Base-by-base conservation (phyloP, 176 grass and related monocot genomes). In the Phoenix roebelenii region DNA sequence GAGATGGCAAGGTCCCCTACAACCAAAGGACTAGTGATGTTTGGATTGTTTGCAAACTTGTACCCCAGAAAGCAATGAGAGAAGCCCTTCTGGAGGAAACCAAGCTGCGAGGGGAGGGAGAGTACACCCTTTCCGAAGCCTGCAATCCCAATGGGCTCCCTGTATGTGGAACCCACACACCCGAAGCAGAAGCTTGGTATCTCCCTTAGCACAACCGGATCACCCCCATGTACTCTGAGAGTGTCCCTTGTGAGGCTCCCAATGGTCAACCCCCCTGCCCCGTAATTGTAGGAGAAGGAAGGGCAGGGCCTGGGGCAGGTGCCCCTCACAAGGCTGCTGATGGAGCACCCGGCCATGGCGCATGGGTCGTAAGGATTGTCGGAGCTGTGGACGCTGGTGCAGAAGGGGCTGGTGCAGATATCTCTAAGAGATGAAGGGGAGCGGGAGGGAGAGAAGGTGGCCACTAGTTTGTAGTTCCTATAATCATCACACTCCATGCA, bases 251-350 rank as follows among this genome's bases (percentile, higher is more conserved):
- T 22, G 30, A 84, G 76, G 76, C 50, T 71, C 19, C 76, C 76
- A 19, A 84, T 51, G 71, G 79, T 72, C 5, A 84, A 19, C 2
- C 51, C 76, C 1, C 76, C 76, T 4, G 71, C 82, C 12, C 76
- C 72, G 3, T 84, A 79, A 3, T 71, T 84, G 82, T 84, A 84
- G 66, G 76, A 66, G 82, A 84, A 79, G 1, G 76, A 69, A 67
- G 76, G 82, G 82, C 76, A 84, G 10, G 82, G 67, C 26, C 57
- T 71, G 18, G 76, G 22, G 17, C 82, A 84, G 24, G 18, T 4
- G n/a, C 67, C 56, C 7, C 50, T 49, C 5, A 70, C 52, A 63
- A 84, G 78, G 56, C 76, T 53, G 3, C 50, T n/a, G 15, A 79
- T 71, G 25, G 61, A 50, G 52, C 82, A 84, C 39, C 82, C 76